Conservation (phyloP, 768 basidiomycete species). For the Asterophora parasitica region DNA sequence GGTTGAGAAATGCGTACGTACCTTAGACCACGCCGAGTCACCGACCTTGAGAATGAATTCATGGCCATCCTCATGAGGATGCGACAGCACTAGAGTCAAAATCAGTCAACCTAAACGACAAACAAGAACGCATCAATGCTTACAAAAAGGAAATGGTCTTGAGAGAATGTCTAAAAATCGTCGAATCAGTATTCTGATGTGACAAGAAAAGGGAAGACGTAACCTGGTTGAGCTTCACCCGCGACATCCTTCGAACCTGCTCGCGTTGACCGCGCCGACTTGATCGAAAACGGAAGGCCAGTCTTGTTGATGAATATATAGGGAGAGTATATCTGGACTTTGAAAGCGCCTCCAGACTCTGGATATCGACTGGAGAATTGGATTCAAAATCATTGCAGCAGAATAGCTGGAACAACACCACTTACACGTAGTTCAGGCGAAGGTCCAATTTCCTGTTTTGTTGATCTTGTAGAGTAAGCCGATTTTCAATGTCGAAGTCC, state of each 20-base stretch:
- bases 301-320: constrained; percentile 93
- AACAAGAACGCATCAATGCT: constrained; percentile 21
- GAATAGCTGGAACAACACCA: constrained; percentile 4
- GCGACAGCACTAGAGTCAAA: constrained; percentile 69
- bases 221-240: constrained; percentile 71
- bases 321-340: constrained; percentile 90
- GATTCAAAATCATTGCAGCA: neutral
- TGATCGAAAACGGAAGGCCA: constrained; percentile 72
- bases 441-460: constrained; percentile 74
- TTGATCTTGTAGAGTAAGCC: constrained; percentile 67
- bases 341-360: constrained; percentile 92
- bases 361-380: constrained; percentile 55
- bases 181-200: constrained; percentile 1
- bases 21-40: constrained; percentile 89
- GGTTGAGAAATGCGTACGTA: constrained; percentile 26
- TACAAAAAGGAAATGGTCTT: constrained; percentile 74
- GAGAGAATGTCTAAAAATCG: constrained; percentile 38
- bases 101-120: neutral
- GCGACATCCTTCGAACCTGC: constrained; percentile 73
- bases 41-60: constrained; percentile 79
- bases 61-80: constrained; percentile 72
- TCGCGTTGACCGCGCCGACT: constrained; percentile 56
- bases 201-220: constrained; percentile 13
- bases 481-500: constrained; percentile 79
- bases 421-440: constrained; percentile 87